Conservation (phyloP, 345 rosid species). For the Tarenaya hassleriana region DNA sequence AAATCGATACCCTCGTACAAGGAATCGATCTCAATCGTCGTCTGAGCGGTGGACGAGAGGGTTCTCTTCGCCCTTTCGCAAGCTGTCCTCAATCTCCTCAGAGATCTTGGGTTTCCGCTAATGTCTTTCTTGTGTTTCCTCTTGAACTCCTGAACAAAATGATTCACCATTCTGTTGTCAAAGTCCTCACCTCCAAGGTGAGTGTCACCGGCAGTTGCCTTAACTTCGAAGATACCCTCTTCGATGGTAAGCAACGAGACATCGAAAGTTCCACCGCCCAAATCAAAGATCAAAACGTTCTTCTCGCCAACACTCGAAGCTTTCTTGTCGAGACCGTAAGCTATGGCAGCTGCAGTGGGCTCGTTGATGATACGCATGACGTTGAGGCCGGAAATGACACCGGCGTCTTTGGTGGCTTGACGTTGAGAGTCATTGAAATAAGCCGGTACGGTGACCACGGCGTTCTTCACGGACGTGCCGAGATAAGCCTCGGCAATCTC, state of each 20-base stretch:
- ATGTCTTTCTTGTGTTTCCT: constrained; percentile 54
- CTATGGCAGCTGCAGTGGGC: constrained; percentile 60
- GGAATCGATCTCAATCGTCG: constrained; percentile 47
- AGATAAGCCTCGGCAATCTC: no score
- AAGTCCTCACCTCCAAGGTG: constrained; percentile 56
- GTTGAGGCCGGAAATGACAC: constrained; percentile 47
- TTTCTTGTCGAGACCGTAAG: constrained; percentile 57
- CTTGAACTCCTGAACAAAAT: constrained; percentile 52
- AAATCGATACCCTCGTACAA: constrained; percentile 50
- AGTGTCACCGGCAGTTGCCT: constrained; percentile 56
- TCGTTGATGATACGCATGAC: constrained; percentile 53
- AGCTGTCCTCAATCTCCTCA: constrained; percentile 49
- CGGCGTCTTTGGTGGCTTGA: constrained; percentile 50
- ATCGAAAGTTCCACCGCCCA: constrained; percentile 53
- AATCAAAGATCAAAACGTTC: constrained; percentile 45
- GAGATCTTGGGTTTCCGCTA: constrained; percentile 46
- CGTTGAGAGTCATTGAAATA: constrained; percentile 47
- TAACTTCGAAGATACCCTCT: constrained; percentile 53
- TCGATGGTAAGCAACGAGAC: constrained; percentile 49
- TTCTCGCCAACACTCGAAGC: constrained; percentile 49
- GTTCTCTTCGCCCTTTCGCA: constrained; percentile 54
- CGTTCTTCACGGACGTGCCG: constrained; percentile 34
- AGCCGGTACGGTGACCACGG: constrained; percentile 48
- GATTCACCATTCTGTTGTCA: constrained; percentile 49
- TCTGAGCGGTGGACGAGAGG: constrained; percentile 46